A percentile compares a stretch with the other conserved stretches of the same genome.
Conservation (phyloP, 805 yeast genomes). For the Ogataea corticis region DNA sequence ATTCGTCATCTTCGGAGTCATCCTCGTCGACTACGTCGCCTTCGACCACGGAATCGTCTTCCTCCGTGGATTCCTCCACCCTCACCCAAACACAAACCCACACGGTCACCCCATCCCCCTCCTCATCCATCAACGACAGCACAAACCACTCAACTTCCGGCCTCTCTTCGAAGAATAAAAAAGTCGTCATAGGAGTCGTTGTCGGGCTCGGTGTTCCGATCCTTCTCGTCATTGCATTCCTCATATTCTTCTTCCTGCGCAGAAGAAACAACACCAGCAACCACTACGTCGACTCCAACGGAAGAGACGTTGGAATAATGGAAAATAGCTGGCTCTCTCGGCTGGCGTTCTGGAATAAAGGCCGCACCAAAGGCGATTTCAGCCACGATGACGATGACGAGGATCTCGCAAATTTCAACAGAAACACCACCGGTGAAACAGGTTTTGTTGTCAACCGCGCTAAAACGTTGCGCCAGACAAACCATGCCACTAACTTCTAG, state of each 20-base stretch:
- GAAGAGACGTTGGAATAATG: conserved; percentile 32
- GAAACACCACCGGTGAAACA: conserved; percentile 22
- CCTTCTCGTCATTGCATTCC: conserved; percentile 34
- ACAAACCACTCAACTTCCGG: conserved; percentile 34
- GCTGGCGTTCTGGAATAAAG: conserved; percentile 29
- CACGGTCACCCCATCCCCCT: conserved; percentile 29
- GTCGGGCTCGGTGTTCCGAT: conserved; percentile 72
- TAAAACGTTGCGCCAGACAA: conserved; percentile 29
- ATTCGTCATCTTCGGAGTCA: conserved; percentile 9
- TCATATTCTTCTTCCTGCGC: conserved; percentile 17
- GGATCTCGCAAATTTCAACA: conserved; percentile 16
- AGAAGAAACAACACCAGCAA: conserved; percentile 20
- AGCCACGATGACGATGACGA: conserved; percentile 25
- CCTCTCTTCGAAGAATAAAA: conserved; percentile 48
- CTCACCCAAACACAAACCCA: conserved; percentile 7
- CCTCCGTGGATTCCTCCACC: conserved; percentile 6
- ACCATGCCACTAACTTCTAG: conserved; percentile 28
- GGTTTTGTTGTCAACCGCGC: conserved; percentile 35
- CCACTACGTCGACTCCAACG: conserved; percentile 38
- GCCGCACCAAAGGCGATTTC: conserved; percentile 25
- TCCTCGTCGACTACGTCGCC: not conserved
- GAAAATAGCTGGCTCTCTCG: conserved; percentile 28
- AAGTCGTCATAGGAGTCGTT: conserved; percentile 65
- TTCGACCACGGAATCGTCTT: not conserved
- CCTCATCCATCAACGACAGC: conserved; percentile 24